phyloP scores from a whole-genome alignment of 176 grass and related monocot genomes.

The Chrysopogon serrulatus region DNA sequence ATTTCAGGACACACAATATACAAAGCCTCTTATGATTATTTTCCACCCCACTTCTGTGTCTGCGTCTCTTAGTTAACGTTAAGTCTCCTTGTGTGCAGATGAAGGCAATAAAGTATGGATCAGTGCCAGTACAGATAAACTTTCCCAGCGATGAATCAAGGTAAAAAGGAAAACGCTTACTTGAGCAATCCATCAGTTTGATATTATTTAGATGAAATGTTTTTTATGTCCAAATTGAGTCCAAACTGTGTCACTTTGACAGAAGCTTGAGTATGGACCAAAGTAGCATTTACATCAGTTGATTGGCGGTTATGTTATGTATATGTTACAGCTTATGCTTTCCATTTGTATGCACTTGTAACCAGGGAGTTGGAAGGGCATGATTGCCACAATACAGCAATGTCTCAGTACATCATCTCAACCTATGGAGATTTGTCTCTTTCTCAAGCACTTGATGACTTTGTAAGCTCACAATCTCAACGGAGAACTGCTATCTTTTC shows the following conservation, averaged over 20 bases:
- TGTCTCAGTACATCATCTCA: constrained; percentile 44
- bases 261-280: background rate
- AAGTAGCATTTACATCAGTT: background rate
- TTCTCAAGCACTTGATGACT: constrained; percentile 37
- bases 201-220: constrained; percentile 1
- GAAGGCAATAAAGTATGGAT: constrained; percentile 62
- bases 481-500: background rate
- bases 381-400: background rate
- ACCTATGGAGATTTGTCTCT: constrained; percentile 51
- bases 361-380: constrained; percentile 32
- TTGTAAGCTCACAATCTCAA: constrained; percentile 38
- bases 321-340: background rate
- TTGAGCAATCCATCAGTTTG: background rate
- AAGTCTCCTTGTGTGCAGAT: constrained; percentile 30
- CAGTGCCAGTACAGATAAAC: constrained; percentile 31
- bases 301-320: background rate
- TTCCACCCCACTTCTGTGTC: background rate
- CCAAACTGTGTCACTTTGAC: background rate
- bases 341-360: background rate
- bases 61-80: background rate
- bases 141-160: constrained; percentile 22
- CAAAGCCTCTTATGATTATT: background rate
- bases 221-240: background rate
- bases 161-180: constrained; percentile 16
- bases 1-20: background rate